These are phyloP conservation scores for Blastocystis sp. DNA, from an alignment of 352 stramenopile genomes.

Conservation along the genomic window DNA sequence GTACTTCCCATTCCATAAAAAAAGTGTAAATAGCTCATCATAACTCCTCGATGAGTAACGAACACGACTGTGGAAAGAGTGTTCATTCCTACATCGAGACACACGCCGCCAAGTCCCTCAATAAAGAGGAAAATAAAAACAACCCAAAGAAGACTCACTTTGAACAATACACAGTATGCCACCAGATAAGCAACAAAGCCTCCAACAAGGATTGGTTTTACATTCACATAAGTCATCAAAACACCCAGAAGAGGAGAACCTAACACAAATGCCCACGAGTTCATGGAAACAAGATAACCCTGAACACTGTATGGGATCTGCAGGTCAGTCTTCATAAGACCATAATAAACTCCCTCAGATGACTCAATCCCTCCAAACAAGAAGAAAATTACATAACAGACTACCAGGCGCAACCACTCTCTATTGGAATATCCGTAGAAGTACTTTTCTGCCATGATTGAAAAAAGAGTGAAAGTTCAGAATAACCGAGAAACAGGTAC, in stretches of 20 bases:
- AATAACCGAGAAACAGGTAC: not conserved
- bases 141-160: not conserved
- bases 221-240: not conserved
- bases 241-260: not conserved
- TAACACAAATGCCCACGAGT: conserved; percentile 28
- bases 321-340: conserved; percentile 22
- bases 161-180: not conserved
- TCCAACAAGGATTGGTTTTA: conserved; percentile 34
- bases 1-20: conserved; percentile 42
- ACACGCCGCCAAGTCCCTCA: conserved; percentile 8
- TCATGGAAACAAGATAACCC: conserved; percentile 13
- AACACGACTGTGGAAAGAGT: conserved; percentile 44
- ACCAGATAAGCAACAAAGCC: not conserved
- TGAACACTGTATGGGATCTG: conserved; percentile 30
- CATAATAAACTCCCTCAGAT: conserved; percentile 48
- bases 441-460: not conserved
- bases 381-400: conserved; percentile 37
- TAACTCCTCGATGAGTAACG: conserved; percentile 17
- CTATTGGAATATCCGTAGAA: not conserved
- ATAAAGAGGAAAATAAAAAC: conserved; percentile 49
- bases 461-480: not conserved
- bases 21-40: conserved; percentile 60
- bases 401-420: not conserved
- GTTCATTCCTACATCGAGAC: conserved; percentile 39
- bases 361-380: conserved; percentile 36